Conservation (phyloP, 306 rosid genomes). For the Abrus precatorius region DNA sequence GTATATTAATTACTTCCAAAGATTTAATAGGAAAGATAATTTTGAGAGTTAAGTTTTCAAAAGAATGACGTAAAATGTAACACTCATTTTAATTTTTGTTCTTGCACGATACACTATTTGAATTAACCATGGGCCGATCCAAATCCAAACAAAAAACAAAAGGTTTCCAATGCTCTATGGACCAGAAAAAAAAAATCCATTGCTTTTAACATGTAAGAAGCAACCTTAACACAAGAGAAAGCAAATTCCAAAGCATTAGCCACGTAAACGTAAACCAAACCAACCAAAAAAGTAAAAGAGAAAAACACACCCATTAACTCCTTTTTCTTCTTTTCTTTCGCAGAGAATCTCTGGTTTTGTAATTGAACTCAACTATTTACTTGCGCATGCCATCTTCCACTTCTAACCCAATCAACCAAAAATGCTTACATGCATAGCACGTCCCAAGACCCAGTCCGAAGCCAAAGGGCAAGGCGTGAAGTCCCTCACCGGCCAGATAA, state of each 20-base stretch:
- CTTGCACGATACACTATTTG: no score
- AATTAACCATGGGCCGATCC: no score
- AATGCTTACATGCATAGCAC: constrained; percentile 96
- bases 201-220: neutral
- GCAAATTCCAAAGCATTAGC: constrained; percentile 2
- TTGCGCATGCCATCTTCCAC: constrained; percentile 27
- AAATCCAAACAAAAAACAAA: no score
- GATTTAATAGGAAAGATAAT: no score
- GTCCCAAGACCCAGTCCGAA: constrained; percentile 76
- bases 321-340: neutral
- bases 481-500: constrained; percentile 88
- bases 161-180: no score
- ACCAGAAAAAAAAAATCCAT: no score
- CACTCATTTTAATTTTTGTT: no score
- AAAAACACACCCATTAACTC: neutral
- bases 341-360: constrained; percentile 54
- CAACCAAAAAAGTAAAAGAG: neutral
- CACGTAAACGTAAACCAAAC: neutral
- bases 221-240: neutral
- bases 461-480: constrained; percentile 61
- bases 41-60: no score
- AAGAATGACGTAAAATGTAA: no score
- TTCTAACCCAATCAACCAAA: neutral
- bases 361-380: no score
- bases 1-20: no score